phyloP scores from a whole-genome alignment of 129 eudicot species.

The Arctium lappa region DNA sequence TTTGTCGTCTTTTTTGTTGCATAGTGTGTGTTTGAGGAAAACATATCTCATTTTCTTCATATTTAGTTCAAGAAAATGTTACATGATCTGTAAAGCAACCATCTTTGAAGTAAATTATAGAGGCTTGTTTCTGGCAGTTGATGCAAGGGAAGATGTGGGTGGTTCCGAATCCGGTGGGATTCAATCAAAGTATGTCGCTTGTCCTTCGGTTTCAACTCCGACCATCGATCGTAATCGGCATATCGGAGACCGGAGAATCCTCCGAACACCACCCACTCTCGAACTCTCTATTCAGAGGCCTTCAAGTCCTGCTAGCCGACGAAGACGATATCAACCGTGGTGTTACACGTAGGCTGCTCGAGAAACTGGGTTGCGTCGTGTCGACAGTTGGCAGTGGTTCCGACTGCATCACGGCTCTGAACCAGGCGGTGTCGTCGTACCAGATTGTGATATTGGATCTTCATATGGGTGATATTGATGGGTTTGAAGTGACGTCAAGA shows the following conservation, averaged over 20 bases:
- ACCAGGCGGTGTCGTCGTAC: slow-evolving; percentile 28
- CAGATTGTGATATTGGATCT: slow-evolving; percentile 60
- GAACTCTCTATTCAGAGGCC: slow-evolving; percentile 52
- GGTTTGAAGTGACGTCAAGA: slow-evolving; percentile 55
- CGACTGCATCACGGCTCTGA: slow-evolving; percentile 54
- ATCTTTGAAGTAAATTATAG: too few species aligned
- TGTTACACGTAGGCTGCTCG: slow-evolving; percentile 59
- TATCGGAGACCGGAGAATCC: slow-evolving; percentile 44
- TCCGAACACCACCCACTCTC: slow-evolving; percentile 40
- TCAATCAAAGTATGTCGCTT: slow-evolving; percentile 58
- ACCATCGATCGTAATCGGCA: slow-evolving; percentile 37
- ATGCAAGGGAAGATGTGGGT: slow-evolving; percentile 82
- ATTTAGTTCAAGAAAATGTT: background rate
- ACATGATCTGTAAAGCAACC: background rate
- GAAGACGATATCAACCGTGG: slow-evolving; percentile 58
- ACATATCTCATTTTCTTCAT: background rate
- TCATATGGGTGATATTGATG: slow-evolving; percentile 67
- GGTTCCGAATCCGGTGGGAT: slow-evolving; percentile 46
- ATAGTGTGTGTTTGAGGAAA: too few species aligned
- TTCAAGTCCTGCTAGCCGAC: slow-evolving; percentile 68
- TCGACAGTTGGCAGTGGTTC: slow-evolving; percentile 51
- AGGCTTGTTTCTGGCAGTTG: slow-evolving; percentile 33
- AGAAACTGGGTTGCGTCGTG: slow-evolving; percentile 69
- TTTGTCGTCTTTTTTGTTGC: too few species aligned
- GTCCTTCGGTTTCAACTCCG: slow-evolving; percentile 52